These are phyloP conservation scores for Botryosphaeria dothidea DNA, from an alignment of 2,329 filamentous ascomycete species.

Conservation along the genomic window DNA sequence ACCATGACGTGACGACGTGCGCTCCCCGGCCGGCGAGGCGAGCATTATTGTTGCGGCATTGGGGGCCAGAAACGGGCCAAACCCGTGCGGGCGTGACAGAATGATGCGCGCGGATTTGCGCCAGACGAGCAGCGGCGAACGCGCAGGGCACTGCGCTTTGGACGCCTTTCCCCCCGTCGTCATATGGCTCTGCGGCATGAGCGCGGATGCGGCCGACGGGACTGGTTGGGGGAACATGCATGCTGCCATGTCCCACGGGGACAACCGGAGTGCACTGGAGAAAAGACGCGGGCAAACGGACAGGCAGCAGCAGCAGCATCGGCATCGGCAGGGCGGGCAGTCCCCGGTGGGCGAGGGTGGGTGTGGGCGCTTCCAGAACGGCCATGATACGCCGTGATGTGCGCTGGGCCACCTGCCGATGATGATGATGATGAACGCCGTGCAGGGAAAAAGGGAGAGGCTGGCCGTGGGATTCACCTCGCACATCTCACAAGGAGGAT, in stretches of 20 bases:
- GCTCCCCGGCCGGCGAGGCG: neutral
- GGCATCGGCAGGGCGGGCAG: neutral
- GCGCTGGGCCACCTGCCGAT: neutral
- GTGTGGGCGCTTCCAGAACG: slow-evolving; percentile 11
- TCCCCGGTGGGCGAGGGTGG: neutral
- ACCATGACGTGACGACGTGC: neutral
- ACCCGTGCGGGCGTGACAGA: neutral
- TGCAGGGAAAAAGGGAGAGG: neutral
- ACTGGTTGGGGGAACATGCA: neutral
- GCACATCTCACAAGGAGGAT: neutral
- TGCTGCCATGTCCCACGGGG: neutral
- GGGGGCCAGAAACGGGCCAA: neutral
- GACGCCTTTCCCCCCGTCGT: neutral
- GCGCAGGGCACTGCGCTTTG: neutral
- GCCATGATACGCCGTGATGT: slow-evolving; percentile 7
- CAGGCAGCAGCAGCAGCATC: neutral
- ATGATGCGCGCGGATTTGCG: slow-evolving; percentile 1
- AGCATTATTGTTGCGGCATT: neutral
- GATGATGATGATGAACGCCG: neutral
- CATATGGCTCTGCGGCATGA: neutral
- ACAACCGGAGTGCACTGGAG: neutral
- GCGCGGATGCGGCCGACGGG: neutral
- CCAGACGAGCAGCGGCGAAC: neutral
- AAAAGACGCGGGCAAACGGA: neutral
- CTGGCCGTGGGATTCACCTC: neutral